Conservation (phyloP, 2,329 filamentous ascomycete species). For the Arthrobotrys megalospora region DNA sequence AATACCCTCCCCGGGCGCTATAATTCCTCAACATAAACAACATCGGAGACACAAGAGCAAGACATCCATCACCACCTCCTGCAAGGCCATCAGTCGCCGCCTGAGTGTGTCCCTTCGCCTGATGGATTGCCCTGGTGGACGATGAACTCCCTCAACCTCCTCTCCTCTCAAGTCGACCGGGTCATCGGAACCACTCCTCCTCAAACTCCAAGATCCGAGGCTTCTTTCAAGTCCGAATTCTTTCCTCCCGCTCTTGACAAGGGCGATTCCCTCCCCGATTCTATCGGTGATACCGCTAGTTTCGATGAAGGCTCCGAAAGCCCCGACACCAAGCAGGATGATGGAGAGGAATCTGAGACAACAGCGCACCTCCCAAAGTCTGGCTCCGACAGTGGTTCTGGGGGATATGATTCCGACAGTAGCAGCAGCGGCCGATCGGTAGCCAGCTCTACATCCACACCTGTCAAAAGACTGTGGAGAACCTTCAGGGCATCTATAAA, state of each 20-base stretch:
- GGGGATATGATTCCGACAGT: constrained; percentile 63
- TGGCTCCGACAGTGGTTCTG: constrained; percentile 64
- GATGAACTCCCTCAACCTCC: constrained; percentile 98
- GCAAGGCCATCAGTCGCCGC: constrained; percentile 30
- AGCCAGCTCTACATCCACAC: constrained; percentile 25
- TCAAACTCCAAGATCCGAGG: constrained; percentile 66
- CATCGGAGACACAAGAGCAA: not conserved
- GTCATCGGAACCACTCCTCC: constrained; percentile 73
- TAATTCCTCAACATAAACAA: constrained; percentile 16
- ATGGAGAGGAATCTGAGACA: constrained; percentile 67
- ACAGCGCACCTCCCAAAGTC: constrained; percentile 64
- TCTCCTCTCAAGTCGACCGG: constrained; percentile 81
- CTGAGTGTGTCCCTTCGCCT: constrained; percentile 62
- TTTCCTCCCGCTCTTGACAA: constrained; percentile 66
- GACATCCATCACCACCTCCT: not conserved
- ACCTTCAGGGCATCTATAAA: constrained; percentile 66
- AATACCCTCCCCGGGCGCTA: constrained; percentile 1
- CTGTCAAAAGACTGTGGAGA: constrained; percentile 51
- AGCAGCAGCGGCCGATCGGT: constrained; percentile 22
- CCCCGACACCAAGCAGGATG: constrained; percentile 65
- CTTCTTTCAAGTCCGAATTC: constrained; percentile 71
- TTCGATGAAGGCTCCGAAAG: constrained; percentile 61
- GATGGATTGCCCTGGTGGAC: constrained; percentile 72
- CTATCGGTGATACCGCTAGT: constrained; percentile 63
- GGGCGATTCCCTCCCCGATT: constrained; percentile 66